These are phyloP conservation scores for Amyloporia xantha DNA, from an alignment of 768 basidiomycete genomes.

Conservation along the genomic window DNA sequence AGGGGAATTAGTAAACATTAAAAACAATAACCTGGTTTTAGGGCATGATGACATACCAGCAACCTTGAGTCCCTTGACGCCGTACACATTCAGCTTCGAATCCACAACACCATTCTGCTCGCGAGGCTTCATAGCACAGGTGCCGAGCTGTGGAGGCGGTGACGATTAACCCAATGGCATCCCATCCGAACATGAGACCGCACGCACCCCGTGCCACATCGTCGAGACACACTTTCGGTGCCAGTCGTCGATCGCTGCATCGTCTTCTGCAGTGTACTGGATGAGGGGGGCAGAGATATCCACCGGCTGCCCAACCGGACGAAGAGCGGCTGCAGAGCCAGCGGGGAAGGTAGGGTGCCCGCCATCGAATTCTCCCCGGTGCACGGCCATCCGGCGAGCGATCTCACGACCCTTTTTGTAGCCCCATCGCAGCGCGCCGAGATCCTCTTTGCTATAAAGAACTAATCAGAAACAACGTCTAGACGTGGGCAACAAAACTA, in stretches of 20 bases:
- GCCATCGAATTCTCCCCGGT: slow-evolving; percentile 26
- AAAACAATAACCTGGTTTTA: not conserved
- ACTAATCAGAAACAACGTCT: no score
- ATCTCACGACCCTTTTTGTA: slow-evolving; percentile 55
- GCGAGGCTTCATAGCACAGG: slow-evolving; percentile 62
- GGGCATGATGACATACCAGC: slow-evolving; percentile 34
- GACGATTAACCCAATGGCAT: no score
- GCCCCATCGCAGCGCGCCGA: slow-evolving; percentile 39
- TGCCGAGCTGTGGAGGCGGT: slow-evolving; percentile 42
- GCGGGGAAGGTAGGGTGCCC: slow-evolving; percentile 26
- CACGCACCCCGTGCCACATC: slow-evolving; percentile 27
- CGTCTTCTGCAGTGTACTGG: slow-evolving; percentile 28
- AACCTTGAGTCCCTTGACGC: slow-evolving; percentile 49
- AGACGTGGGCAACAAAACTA: slow-evolving; percentile 17
- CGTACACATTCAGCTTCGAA: slow-evolving; percentile 55
- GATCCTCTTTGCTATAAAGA: slow-evolving; percentile 18
- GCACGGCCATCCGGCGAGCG: slow-evolving; percentile 42
- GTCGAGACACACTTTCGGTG: slow-evolving; percentile 21
- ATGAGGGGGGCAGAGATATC: slow-evolving; percentile 26
- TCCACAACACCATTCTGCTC: slow-evolving; percentile 58
- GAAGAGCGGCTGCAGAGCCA: slow-evolving; percentile 23
- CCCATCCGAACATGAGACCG: no score
- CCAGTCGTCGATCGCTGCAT: slow-evolving; percentile 27
- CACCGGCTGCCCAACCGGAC: slow-evolving; percentile 14
- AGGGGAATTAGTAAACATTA: not conserved